Evolutionary conservation across 495 filamentous ascomycete species (phyloP), one percentile per base, ranked within the genome.

Genomic region (Penicillium samsonianum): DNA sequence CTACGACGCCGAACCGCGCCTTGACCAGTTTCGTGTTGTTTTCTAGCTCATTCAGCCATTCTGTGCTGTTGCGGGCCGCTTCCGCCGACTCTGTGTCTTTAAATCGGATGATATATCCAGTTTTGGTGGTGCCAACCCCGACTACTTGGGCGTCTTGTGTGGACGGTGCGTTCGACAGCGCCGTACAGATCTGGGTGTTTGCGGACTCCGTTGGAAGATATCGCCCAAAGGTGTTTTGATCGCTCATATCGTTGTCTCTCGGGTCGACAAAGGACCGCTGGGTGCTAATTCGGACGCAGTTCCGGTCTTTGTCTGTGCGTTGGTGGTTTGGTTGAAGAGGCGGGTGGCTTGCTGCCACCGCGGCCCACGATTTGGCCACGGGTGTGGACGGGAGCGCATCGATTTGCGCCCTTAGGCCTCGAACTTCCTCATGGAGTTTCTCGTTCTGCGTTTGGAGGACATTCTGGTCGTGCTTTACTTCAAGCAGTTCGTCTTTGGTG

Each of bases 381-480:
- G 48, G 41, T 25, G 25, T 23, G 31, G 54, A 10, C 19, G 48
- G 51, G 33, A 42, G 8, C 23, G 9, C 28, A 40, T 64, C 52
- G 12, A 59, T 11, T 41, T 57, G 58, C 14, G 17, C 33, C 33
- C 55, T 58, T 31, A 63, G 30, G 0, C 55, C 54, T 47, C 44
- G 59, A 41, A 67, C 42, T 35, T 67, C 52, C 11, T 67, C 51
- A n/a, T 59, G 55, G 2, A 63, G 58, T 44, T 44, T 67, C 26
- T 56, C 58, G 50, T 61, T 64, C 19, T 59, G 55, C 44, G 51
- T 46, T 31, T 57, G 26, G 37, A 65, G 59, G 23, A 60, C 50
- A 9, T 62, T 50, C 57, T 62, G 50, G 53, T 58, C 49, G 31
- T 62, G 58, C 33, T 65, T 65, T n/a, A 65, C 55, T 45, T 65